Evolutionary conservation across 2,329 filamentous ascomycete species (phyloP).

Genomic region (Ophiostoma tasmaniense): DNA sequence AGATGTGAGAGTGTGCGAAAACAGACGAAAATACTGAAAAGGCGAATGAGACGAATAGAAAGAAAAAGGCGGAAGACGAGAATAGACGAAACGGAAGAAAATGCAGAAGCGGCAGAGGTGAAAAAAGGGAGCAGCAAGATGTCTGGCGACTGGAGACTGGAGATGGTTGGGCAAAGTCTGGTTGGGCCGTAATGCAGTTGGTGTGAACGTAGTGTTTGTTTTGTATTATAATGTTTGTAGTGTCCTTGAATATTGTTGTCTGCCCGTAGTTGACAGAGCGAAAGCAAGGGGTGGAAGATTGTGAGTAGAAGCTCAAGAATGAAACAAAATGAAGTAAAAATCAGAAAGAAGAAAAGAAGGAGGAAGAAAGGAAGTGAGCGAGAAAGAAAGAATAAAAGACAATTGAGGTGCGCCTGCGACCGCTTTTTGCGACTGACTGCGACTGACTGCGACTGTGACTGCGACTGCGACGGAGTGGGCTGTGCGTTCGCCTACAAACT

Average conservation of each 20-base stretch:
- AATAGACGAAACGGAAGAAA: not conserved
- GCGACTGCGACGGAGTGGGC: not conserved
- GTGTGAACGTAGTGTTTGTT: not conserved
- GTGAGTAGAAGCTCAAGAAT: not conserved
- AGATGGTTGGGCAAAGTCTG: not conserved
- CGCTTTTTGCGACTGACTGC: not conserved
- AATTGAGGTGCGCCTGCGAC: not conserved
- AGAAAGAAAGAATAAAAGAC: not conserved
- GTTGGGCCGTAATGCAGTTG: slow-evolving; percentile 1
- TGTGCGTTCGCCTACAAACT: not conserved
- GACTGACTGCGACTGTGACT: not conserved
- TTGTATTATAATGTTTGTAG: not conserved
- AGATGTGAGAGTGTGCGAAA: not conserved
- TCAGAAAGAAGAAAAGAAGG: not conserved
- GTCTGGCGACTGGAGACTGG: not conserved
- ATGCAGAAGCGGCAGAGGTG: not conserved
- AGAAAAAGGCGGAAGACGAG: not conserved
- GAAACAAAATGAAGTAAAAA: not conserved
- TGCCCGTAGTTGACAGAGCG: not conserved
- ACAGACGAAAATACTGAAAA: not conserved
- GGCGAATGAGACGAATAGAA: not conserved
- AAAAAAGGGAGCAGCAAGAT: not conserved
- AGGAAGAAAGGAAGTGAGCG: not conserved
- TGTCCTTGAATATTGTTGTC: not conserved
- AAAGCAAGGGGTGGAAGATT: not conserved